phyloP scores from a whole-genome alignment of 2,329 filamentous ascomycete species.

The Chalaropsis thielavioides region DNA sequence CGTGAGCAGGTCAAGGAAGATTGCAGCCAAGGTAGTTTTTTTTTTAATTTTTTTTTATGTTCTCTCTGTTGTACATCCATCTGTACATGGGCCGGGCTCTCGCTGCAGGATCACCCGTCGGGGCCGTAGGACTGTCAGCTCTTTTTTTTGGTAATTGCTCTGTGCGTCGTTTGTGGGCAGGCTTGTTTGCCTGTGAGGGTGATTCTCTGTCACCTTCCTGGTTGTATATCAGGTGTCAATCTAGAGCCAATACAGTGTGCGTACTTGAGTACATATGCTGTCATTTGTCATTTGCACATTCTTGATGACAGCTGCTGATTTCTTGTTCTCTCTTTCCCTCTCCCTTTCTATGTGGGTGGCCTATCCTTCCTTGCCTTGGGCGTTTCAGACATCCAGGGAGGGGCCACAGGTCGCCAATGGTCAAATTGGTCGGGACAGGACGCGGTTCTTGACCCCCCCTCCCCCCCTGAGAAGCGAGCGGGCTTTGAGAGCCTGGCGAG shows the following conservation, averaged over 20 bases:
- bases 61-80: background rate
- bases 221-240: background rate
- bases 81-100: background rate
- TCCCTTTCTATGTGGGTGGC: background rate
- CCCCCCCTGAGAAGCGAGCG: background rate
- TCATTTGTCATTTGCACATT: background rate
- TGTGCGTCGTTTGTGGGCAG: background rate
- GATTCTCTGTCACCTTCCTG: background rate
- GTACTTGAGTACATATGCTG: background rate
- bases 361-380: background rate
- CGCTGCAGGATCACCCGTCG: background rate
- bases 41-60: background rate
- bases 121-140: background rate
- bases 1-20: background rate
- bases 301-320: background rate
- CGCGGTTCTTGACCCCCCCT: background rate
- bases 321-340: background rate
- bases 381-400: constrained; percentile 6
- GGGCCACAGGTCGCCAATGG: background rate
- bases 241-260: background rate
- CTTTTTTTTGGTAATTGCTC: constrained; percentile 6
- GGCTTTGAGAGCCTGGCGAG: background rate
- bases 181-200: background rate
- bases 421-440: background rate
- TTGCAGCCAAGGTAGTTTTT: background rate